Conservation (phyloP, 495 filamentous ascomycete species). For the Aspergillus ellipticus region DNA sequence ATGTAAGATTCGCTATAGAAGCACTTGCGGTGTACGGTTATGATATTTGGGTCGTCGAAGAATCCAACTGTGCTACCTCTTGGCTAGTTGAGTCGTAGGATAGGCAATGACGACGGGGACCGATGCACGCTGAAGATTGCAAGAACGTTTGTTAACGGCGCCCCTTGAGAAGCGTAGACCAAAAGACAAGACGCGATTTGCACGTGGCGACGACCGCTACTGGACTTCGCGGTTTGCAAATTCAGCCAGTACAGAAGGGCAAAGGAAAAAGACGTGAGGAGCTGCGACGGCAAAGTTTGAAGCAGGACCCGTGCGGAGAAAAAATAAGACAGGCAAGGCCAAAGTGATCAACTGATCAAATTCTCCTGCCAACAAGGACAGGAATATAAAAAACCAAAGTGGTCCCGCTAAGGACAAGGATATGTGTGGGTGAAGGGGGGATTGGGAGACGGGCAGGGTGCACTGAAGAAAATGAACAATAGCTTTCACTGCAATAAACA, state of each 20-base stretch:
- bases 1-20: conserved; percentile 6
- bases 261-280: conserved; percentile 10
- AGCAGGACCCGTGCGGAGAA: conserved; percentile 24
- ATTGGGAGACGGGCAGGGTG: conserved; percentile 18
- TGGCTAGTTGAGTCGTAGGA: conserved; percentile 3
- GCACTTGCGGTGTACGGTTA: conserved; percentile 9
- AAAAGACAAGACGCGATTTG: conserved; percentile 21
- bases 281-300: conserved; percentile 14
- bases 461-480: conserved; percentile 24
- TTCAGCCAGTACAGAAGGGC: background rate
- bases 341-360: conserved; percentile 18
- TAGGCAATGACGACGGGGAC: conserved; percentile 10
- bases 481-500: conserved; percentile 16
- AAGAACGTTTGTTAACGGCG: conserved; percentile 12
- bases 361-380: conserved; percentile 16
- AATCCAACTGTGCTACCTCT: conserved; percentile 13
- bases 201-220: conserved; percentile 20
- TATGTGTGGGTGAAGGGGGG: conserved; percentile 12
- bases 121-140: conserved; percentile 5
- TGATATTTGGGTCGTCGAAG: conserved; percentile 12
- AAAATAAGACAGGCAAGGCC: conserved; percentile 9
- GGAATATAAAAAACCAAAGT: conserved; percentile 11
- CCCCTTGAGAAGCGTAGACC: conserved; percentile 20
- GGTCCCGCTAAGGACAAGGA: conserved; percentile 18
- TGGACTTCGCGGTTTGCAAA: conserved; percentile 9